A percentile compares a stretch with the other conserved stretches of the same genome.
Conservation (phyloP, 2,329 filamentous ascomycete species). For the Arthrinium phaeospermum region DNA sequence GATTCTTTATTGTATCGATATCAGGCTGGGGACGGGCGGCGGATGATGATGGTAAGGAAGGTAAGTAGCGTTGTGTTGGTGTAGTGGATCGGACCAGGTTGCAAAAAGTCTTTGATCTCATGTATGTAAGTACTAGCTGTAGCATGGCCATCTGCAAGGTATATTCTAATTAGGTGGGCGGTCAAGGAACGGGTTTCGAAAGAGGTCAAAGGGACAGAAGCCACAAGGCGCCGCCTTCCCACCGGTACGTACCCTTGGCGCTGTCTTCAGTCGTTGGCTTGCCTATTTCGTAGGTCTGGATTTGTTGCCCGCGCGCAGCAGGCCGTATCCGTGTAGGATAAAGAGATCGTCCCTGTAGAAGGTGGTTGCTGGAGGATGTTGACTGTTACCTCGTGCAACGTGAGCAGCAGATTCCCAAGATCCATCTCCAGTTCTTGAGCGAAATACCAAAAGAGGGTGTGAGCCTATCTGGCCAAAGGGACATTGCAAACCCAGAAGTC, state of each 20-base stretch:
- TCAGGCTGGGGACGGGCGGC: constrained; percentile 21
- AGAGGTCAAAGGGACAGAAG: constrained; percentile 38
- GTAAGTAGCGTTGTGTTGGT: constrained; percentile 24
- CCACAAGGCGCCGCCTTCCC: constrained; percentile 26
- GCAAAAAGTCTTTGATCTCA: constrained; percentile 36
- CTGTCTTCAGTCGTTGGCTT: constrained; percentile 32
- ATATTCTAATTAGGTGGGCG: constrained; percentile 36
- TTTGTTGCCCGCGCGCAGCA: constrained; percentile 11
- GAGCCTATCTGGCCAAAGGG: neutral
- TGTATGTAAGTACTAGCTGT: constrained; percentile 14
- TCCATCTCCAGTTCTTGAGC: neutral
- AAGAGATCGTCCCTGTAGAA: neutral
- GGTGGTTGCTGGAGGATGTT: neutral
- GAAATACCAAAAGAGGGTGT: neutral
- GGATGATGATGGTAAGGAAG: constrained; percentile 18
- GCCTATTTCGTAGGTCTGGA: constrained; percentile 34
- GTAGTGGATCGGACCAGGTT: constrained; percentile 33
- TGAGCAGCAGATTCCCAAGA: constrained; percentile 9
- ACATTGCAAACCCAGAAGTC: neutral
- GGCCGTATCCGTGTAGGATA: neutral
- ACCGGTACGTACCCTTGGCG: constrained; percentile 36
- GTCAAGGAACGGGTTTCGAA: constrained; percentile 41
- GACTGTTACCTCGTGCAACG: constrained; percentile 14
- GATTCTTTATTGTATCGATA: constrained; percentile 39
- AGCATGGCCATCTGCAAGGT: constrained; percentile 37